Evolutionary conservation across 805 yeast species (phyloP).

Genomic region (Yamadazyma paraphyllophila): DNA sequence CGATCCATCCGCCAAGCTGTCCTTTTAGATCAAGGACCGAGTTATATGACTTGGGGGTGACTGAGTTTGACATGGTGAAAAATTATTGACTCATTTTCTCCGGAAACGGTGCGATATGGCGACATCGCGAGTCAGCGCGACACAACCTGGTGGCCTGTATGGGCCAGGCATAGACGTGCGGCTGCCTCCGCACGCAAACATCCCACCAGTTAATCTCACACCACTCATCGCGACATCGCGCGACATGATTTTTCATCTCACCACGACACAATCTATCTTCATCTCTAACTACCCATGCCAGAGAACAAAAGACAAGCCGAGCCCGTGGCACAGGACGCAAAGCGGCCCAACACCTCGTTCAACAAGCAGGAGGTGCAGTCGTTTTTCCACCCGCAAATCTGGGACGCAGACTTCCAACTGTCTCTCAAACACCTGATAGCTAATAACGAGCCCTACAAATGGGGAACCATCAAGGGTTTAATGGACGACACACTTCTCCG

Average conservation of each 20-base stretch:
- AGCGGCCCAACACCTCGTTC: conserved; percentile 17
- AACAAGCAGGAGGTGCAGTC: conserved; percentile 35
- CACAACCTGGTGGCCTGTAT: no score
- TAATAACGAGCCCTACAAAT: conserved; percentile 73
- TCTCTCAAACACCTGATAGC: conserved; percentile 44
- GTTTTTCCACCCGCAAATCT: conserved; percentile 49
- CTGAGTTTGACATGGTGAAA: neutral
- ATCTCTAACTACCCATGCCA: neutral
- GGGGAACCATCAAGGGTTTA: conserved; percentile 80
- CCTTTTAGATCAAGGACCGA: conserved; percentile 39
- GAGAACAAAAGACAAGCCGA: neutral
- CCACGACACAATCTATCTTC: neutral
- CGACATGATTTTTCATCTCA: neutral
- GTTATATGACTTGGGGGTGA: conserved; percentile 29
- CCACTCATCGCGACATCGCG: no score
- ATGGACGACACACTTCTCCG: conserved; percentile 75
- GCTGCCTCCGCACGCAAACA: no score
- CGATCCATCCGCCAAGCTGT: conserved; percentile 31
- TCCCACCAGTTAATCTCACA: no score
- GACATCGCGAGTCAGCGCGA: neutral
- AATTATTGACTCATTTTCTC: neutral
- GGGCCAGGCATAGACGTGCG: no score
- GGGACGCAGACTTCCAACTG: conserved; percentile 40
- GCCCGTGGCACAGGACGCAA: neutral
- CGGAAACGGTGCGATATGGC: neutral